Evolutionary conservation across 208 protist species (phyloP), one percentile per base, ranked within the genome.

Genomic region (Crithidia acanthocephali): DNA sequence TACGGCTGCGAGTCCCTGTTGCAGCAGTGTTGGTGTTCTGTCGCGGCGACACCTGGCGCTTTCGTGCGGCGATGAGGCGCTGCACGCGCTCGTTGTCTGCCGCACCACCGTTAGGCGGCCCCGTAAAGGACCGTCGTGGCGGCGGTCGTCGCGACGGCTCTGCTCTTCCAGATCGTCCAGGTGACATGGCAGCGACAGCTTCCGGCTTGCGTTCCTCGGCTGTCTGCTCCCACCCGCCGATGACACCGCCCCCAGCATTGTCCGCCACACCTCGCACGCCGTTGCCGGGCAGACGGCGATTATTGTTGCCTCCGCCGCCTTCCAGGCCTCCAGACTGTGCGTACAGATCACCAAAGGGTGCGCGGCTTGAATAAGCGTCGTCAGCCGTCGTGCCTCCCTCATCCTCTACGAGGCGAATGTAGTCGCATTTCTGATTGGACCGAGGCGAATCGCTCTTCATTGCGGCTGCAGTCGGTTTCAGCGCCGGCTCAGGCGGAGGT

Each of bases 11-110:
- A 60, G 72, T 59, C 1, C 58, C 70, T 40, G 42, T 45, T 35
- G 51, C 30, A 18, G 45, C 52, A n/a, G 56, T n/a, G 52, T 28
- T 40, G 42, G n/a, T n/a, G n/a, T 18, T 72, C 70, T 51, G 60
- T 3, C 28, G 16, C 63, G 64, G 55, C 28, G 48, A 44, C 5
- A 83, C 70, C 22, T 72, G 61, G 1, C 59, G 68, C 53, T 84
- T 84, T 33, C 79, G 79, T 10, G 79, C 56, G 1, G 73, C 79
- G 33, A 84, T 70, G 51, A 84, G 52, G 10, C 79, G 61, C 55
- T 84, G 79, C 23, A 84, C 9, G 22, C 79, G 65, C 40, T 80
- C 79, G 16, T 77, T 76, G 57, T 76, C 72, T 7, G 27, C 58
- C 20, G 47, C n/a, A 5, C 25, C 71, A 23, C 55, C 35, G 28